phyloP scores from a whole-genome alignment of 2,329 filamentous ascomycete species.

The Colletotrichum chrysophilum region DNA sequence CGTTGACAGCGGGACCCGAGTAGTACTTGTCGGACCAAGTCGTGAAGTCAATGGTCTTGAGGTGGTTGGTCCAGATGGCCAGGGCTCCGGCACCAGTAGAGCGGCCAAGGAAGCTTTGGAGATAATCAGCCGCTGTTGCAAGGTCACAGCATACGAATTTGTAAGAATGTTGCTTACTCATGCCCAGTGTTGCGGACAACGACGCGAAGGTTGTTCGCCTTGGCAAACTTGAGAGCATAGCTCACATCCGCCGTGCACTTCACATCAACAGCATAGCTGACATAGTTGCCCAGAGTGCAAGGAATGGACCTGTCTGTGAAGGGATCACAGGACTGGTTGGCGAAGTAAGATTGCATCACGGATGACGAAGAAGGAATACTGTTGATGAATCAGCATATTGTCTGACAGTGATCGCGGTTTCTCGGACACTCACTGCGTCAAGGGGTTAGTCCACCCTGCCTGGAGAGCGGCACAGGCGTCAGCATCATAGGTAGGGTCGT shows the following conservation, averaged over 20 bases:
- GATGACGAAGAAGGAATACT: slow-evolving; percentile 43
- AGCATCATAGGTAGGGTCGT: slow-evolving; percentile 50
- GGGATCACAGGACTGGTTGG: slow-evolving; percentile 42
- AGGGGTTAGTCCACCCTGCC: slow-evolving; percentile 36
- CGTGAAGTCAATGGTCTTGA: slow-evolving; percentile 47
- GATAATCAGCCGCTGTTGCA: not conserved
- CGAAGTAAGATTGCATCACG: slow-evolving; percentile 44
- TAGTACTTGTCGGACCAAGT: slow-evolving; percentile 46
- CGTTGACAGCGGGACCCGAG: slow-evolving; percentile 53
- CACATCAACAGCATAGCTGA: slow-evolving; percentile 43
- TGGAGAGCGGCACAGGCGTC: slow-evolving; percentile 44
- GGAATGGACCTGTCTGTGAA: slow-evolving; percentile 41
- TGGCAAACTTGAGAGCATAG: slow-evolving; percentile 35
- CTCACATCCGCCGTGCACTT: slow-evolving; percentile 33
- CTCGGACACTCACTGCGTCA: slow-evolving; percentile 35
- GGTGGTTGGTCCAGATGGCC: slow-evolving; percentile 42
- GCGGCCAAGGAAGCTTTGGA: slow-evolving; percentile 32
- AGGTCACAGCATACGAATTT: not conserved
- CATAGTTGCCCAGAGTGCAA: slow-evolving; percentile 51
- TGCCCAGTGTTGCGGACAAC: slow-evolving; percentile 39
- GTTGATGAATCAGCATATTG: not conserved
- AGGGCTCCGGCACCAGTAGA: slow-evolving; percentile 42
- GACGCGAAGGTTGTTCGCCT: slow-evolving; percentile 38
- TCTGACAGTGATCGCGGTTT: not conserved
- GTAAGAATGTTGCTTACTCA: slow-evolving; percentile 22